Conservation (phyloP, 805 yeast species). For the Saccharomycopsis javanensis region DNA sequence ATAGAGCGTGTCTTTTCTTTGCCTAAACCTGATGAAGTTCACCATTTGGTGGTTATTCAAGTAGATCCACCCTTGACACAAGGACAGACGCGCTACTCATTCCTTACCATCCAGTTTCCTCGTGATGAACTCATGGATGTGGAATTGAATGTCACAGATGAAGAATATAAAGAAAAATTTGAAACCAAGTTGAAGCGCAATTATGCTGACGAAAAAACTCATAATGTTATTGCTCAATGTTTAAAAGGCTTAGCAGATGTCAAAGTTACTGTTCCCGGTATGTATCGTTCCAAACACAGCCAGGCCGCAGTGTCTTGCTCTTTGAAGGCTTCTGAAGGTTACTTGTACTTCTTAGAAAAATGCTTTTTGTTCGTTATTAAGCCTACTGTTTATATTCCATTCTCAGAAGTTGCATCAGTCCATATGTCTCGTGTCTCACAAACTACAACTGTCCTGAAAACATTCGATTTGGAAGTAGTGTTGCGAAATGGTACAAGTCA, state of each 20-base stretch:
- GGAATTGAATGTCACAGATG: slow-evolving; percentile 76
- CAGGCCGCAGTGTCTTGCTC: slow-evolving; percentile 89
- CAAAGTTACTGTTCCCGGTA: slow-evolving; percentile 76
- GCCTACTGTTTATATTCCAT: slow-evolving; percentile 88
- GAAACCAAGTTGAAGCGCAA: slow-evolving; percentile 61
- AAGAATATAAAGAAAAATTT: slow-evolving; percentile 66
- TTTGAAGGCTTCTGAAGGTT: slow-evolving; percentile 90
- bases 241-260: slow-evolving; percentile 85
- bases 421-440: slow-evolving; percentile 85
- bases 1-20: slow-evolving; percentile 84
- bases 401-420: slow-evolving; percentile 64
- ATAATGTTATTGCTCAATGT: slow-evolving; percentile 77
- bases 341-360: slow-evolving; percentile 84
- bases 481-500: slow-evolving; percentile 61
- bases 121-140: slow-evolving; percentile 87
- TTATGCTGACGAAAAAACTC: slow-evolving; percentile 70
- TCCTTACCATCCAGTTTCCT: slow-evolving; percentile 79
- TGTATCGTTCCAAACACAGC: slow-evolving; percentile 62
- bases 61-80: slow-evolving; percentile 96
- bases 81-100: slow-evolving; percentile 96
- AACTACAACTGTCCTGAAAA: slow-evolving; percentile 66
- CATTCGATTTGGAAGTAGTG: slow-evolving; percentile 82
- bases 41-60: slow-evolving; percentile 79
- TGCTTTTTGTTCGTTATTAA: slow-evolving; percentile 86
- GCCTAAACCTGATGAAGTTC: slow-evolving; percentile 90